Base-by-base conservation (phyloP, 768 basidiomycete species). In the Lyophyllum decastes region DNA sequence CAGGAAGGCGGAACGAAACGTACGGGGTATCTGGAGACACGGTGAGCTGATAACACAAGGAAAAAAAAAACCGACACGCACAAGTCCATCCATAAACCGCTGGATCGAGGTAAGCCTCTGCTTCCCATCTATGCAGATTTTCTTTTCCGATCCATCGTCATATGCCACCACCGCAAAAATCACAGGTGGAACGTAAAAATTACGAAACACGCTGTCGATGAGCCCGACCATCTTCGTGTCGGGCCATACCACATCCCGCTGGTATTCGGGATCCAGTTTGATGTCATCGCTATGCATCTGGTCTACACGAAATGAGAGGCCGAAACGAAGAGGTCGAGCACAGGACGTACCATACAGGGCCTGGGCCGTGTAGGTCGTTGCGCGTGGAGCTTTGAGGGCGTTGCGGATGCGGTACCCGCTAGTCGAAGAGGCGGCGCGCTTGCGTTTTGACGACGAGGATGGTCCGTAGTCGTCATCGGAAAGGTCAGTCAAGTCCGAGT, bases 191-290 rank as follows among this genome's bases (percentile, higher is more conserved):
- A 91, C 78, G 61, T 90, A 91, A 59, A 86, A 91, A 65, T 92
- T 91, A 44, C 88, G 85, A 58, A 90, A 83, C 11, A 92, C 78
- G 1, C 88, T 90, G 67, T 93, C 92, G 41, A 94, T 84, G 25
- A 94, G 77, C 0, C 84, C 83, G 21, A 86, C 81, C 68, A 92
- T 89, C 70, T 92, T 92, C 2, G 76, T 63, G 58, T 90, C 87
- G 0, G 88, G 78, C 92, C 91, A 94, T 0, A 94, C 92, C 38
- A 93, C 84, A 47, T 86, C 90, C 66, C 90, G 82, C 66, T 92
- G 90, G 65, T 92, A 92, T 38, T 90, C 91, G 0, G 90, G 87
- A 43, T 90, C 84, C 8, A 91, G 71, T 64, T 89, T 76, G 50
- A 93, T 88, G 53, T 89, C 87, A 2, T 74, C 73, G n/a, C 71